Evolutionary conservation across 78 protist species (phyloP).

Genomic region (Dictyostelium firmibasis): DNA sequence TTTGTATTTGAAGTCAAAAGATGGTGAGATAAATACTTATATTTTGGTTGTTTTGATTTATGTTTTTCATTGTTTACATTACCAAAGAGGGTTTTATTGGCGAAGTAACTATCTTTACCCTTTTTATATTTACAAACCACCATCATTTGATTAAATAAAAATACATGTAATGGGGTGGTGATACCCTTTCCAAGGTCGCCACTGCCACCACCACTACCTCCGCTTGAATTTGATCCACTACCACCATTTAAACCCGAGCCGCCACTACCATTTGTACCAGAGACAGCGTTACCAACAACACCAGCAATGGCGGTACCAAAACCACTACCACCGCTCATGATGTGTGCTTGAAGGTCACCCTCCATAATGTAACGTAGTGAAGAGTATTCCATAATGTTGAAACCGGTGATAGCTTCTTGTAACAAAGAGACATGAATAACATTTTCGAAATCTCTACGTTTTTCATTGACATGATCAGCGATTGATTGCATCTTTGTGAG

Average conservation of each 20-base stretch:
- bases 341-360: conserved; percentile 43
- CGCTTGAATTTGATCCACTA: not conserved
- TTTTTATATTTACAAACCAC: conserved; percentile 75
- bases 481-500: conserved; percentile 61
- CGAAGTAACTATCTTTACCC: conserved; percentile 57
- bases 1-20: conserved; percentile 19
- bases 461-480: conserved; percentile 78
- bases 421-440: conserved; percentile 49
- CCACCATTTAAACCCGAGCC: not conserved
- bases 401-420: conserved; percentile 69
- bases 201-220: not conserved
- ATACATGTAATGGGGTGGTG: conserved; percentile 25
- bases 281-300: conserved; percentile 34
- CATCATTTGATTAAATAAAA: conserved; percentile 67
- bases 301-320: conserved; percentile 43
- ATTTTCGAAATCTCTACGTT: conserved; percentile 75
- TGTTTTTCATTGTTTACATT: conserved; percentile 23
- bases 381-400: conserved; percentile 65
- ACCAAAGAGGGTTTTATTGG: conserved; percentile 36
- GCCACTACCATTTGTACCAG: not conserved
- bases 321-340: conserved; percentile 11
- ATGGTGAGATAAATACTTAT: conserved; percentile 30
- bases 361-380: conserved; percentile 74
- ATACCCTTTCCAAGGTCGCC: not conserved
- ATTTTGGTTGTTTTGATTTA: conserved; percentile 76